Evolutionary conservation across 768 basidiomycete genomes (phyloP).

Genomic region (Trametes cingulata): DNA sequence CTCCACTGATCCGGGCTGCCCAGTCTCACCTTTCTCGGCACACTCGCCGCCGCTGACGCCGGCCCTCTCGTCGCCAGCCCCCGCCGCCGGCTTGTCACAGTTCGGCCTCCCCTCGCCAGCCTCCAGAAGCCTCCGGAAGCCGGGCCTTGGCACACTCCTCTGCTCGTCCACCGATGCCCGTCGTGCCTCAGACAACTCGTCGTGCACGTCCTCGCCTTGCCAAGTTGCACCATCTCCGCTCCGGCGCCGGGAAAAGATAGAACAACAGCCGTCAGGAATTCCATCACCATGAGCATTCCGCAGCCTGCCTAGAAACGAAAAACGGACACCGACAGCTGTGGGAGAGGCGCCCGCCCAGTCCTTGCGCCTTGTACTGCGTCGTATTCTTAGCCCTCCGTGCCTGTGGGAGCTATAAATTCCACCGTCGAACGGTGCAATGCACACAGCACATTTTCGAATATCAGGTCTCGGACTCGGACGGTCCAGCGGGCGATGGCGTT

Average conservation of each 20-base stretch:
- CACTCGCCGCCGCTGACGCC: not conserved
- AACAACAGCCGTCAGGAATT: not conserved
- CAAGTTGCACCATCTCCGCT: not conserved
- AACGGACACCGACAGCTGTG: not conserved
- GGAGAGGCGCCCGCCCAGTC: not conserved
- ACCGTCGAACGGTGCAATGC: too few relatives aligned
- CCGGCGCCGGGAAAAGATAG: not conserved
- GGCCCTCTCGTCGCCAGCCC: not conserved
- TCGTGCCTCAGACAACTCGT: too few relatives aligned
- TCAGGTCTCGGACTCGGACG: not conserved
- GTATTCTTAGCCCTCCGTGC: constrained; percentile 5
- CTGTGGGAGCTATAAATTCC: not conserved
- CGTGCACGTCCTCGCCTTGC: too few relatives aligned
- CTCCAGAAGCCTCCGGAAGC: too few relatives aligned
- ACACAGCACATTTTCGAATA: too few relatives aligned
- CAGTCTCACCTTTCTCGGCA: not conserved
- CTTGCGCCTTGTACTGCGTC: not conserved
- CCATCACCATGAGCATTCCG: constrained; percentile 7
- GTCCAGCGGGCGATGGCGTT: too few relatives aligned
- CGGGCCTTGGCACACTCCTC: too few relatives aligned
- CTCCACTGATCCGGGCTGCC: not conserved
- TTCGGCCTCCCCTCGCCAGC: not conserved
- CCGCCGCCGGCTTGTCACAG: not conserved
- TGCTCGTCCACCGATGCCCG: too few relatives aligned
- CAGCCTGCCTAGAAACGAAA: constrained; percentile 13